Conservation (phyloP, 1,284 basidiomycete species). For the Ceratobasidium sp. region DNA sequence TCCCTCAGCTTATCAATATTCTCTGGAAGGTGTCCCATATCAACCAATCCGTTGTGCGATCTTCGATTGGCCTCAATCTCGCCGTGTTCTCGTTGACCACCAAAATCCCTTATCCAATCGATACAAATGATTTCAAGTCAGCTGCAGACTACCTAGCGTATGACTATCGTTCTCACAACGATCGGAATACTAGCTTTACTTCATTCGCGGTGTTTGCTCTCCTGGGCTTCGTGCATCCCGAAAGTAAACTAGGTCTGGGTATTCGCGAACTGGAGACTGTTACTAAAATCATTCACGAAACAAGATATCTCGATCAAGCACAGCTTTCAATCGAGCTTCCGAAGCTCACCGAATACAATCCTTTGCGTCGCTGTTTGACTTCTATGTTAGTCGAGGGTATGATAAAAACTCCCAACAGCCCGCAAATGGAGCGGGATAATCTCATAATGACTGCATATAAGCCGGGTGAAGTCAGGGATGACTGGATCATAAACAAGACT, state of each 20-base stretch:
- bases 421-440: not conserved
- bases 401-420: not conserved
- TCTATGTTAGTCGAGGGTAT: conserved; percentile 12
- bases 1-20: conserved; percentile 10
- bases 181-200: not conserved
- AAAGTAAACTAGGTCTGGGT: not conserved
- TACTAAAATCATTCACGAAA: conserved; percentile 6
- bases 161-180: not conserved
- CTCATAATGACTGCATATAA: too few species aligned
- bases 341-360: not conserved
- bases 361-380: conserved; percentile 1
- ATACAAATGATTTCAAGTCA: not conserved
- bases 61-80: conserved; percentile 22
- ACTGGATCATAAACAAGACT: too few species aligned
- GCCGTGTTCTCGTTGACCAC: not conserved
- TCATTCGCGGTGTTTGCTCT: not conserved
- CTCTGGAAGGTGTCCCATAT: conserved; percentile 20
- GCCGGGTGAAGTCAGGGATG: not conserved
- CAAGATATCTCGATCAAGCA: not conserved
- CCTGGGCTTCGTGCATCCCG: not conserved
- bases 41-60: not conserved
- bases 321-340: not conserved
- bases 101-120: not conserved
- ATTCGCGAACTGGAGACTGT: not conserved
- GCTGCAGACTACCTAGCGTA: not conserved